Evolutionary conservation across 2,329 filamentous ascomycete species (phyloP).

Genomic region (Diaporthe amygdali): DNA sequence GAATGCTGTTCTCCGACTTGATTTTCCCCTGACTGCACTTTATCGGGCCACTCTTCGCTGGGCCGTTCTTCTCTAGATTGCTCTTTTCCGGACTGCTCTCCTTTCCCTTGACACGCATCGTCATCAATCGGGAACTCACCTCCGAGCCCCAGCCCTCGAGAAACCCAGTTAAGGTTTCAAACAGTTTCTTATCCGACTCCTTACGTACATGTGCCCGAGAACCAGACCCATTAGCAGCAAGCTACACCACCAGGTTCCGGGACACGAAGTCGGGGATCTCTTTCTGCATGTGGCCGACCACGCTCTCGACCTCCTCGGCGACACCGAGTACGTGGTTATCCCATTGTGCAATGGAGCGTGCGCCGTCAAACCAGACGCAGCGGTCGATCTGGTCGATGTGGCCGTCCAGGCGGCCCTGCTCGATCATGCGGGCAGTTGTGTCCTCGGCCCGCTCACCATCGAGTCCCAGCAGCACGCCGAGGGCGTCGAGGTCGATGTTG

Average conservation of each 20-base stretch:
- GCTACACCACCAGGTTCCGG: conserved; percentile 26
- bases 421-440: conserved; percentile 93
- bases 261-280: conserved; percentile 69
- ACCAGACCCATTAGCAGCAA: too few relatives aligned
- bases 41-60: background rate
- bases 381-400: conserved; percentile 94
- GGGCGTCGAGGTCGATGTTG: conserved; percentile 77
- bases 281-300: conserved; percentile 80
- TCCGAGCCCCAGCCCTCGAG: background rate
- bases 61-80: too few relatives aligned
- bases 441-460: conserved; percentile 83
- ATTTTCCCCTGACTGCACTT: background rate
- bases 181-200: background rate
- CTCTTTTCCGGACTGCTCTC: background rate
- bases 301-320: conserved; percentile 87
- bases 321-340: conserved; percentile 86
- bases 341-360: conserved; percentile 81
- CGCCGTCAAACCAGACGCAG: conserved; percentile 83
- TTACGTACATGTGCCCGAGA: background rate
- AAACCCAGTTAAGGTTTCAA: background rate
- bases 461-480: conserved; percentile 80
- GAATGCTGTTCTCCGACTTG: background rate
- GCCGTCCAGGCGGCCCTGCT: conserved; percentile 86
- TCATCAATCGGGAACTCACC: background rate
- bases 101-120: background rate